Base-by-base conservation (phyloP, 1,139 yeast genomes). In the Eremothecium gossypii region DNA sequence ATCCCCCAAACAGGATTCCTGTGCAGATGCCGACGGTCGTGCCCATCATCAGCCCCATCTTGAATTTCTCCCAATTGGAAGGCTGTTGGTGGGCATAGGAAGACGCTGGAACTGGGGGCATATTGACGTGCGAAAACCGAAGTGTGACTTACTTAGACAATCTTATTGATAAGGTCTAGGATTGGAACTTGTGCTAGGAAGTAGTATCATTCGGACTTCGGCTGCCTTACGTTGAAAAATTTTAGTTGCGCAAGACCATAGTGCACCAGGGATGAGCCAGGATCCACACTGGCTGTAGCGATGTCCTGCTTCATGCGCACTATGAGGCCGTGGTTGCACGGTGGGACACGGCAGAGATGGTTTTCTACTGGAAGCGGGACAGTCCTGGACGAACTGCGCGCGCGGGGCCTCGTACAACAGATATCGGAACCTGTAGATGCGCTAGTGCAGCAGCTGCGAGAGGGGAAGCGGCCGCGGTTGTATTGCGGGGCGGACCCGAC, bases 401-500 rank as follows among this genome's bases (percentile, higher is more conserved):
- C 53, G 12, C 54, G 71, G 45, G 70, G 70, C 1, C 48, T 67
- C 13, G 47, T 67, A 2, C 54, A 66, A 4, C 68, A 45, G 47
- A 48, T 58, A 36, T 52, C 67, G 42, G 48, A 60, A 14, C 58
- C 66, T 2, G 58, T 53, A 30, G 38, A 38, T 1, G 30, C 45
- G 8, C 34, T 61, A 3, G 36, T 46, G 10, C 49, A 54, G 36
- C 46, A 54, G 34, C 30, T 58, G 23, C 30, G 46, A 33, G 26
- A 64, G 41, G 55, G 67, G 1, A 58, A 58, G 30, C 63, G 64
- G 40, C 59, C 83, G 40, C 77, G 81, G 13, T 60, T 85, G 11
- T 93, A 91, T 64, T 82, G 95, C 62, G 99, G 98, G 12, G 97
- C 96, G 0, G 99, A 91, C 58, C 98, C 99, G 0, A 80, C 95